Base-by-base conservation (phyloP, 2,329 filamentous ascomycete genomes). In the Clonostachys rhizophaga region DNA sequence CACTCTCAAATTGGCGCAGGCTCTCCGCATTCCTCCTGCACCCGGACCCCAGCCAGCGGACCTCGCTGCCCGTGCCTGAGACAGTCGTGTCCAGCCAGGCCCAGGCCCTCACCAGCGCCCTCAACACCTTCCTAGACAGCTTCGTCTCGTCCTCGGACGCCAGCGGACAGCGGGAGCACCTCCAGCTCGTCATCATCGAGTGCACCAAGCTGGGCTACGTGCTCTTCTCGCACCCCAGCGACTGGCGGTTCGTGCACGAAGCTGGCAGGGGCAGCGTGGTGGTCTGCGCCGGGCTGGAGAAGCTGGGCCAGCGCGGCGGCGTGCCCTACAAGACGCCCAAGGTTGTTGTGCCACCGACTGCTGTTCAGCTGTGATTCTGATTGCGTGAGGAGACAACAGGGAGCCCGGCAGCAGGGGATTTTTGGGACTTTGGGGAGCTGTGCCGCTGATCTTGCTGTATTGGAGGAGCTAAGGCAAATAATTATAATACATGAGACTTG, bases 21-120 rank as follows among this genome's bases (percentile, higher is more conserved):
- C 57, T 73, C 12, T 67, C 70, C 5, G 63, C 65, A 12, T 70
- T 70, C 47, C 58, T 75, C 10, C 64, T 74, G 13, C 66, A 71
- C 47, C 61, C 68, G 1, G 52, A 47, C 18, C 66, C 66, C 33
- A 63, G 56, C 47, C 60, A 67, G 43, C 60, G 68, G 6, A 66
- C 62, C 2, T 52, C 67, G 2, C 56, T 74, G 8, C 52, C 54
- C 14, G 36, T 39, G 36, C 2, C 17, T 18, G 36, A 39, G 17
- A 18, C 36, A 8, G 17, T 18, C 14, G 36, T 39, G 14, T n/a
- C 14, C 14, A n/a, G 14, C 14, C 36, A 39, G 17, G 36, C 36
- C 14, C 14, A 10, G 17, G 36, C 36, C 36, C 17, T 39, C 12
- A 18, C 36, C 36, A 5, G 36, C 36, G 36, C 36, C 14, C 36